A percentile compares a stretch with the other conserved stretches of the same genome.
Conservation (phyloP, 2,329 filamentous ascomycete genomes). For the Ilyonectria robusta region DNA sequence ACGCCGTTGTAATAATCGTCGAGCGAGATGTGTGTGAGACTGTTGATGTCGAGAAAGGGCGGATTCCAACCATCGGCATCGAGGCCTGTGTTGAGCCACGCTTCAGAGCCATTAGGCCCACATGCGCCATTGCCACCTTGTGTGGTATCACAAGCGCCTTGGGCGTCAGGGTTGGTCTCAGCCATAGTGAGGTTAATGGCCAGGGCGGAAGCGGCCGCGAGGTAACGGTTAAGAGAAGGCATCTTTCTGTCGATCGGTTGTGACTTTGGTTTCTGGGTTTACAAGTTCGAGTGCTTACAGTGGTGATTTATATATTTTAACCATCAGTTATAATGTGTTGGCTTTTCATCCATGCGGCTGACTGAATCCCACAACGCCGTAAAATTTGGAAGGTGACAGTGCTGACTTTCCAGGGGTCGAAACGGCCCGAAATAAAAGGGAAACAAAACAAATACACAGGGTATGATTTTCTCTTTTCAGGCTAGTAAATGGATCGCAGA, state of each 20-base stretch:
- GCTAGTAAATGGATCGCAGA: no score
- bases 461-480: no score
- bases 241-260: neutral
- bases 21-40: conserved; percentile 45
- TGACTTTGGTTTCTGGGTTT: neutral
- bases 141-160: conserved; percentile 40
- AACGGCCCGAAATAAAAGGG: neutral
- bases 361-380: neutral
- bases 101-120: conserved; percentile 46
- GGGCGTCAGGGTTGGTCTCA: conserved; percentile 30
- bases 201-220: neutral
- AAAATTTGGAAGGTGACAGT: neutral
- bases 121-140: conserved; percentile 40
- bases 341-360: neutral
- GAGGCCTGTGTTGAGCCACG: conserved; percentile 51
- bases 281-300: neutral
- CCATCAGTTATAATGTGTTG: neutral
- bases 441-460: neutral
- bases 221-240: neutral
- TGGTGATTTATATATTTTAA: neutral
- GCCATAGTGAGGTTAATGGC: conserved; percentile 15
- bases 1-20: conserved; percentile 46
- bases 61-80: conserved; percentile 51
- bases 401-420: neutral
- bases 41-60: conserved; percentile 51